phyloP scores from a whole-genome alignment of 116 monocot species.

The Cymodocea nodosa region DNA sequence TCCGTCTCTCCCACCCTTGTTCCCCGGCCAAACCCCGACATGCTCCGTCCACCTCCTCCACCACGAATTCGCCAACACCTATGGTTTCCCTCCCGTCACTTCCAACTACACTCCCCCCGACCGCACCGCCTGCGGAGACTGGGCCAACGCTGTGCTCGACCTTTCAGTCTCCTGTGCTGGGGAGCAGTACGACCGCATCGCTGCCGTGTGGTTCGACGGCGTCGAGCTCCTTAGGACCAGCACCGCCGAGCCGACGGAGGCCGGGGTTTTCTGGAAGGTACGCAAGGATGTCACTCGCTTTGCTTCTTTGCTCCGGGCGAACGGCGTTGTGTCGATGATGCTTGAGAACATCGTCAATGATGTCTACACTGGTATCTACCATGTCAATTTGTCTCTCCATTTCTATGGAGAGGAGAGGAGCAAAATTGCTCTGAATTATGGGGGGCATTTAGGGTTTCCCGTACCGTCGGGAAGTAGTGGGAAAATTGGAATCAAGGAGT shows the following conservation, averaged over 20 bases:
- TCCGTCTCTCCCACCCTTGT: constrained; percentile 6
- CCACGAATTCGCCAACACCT: constrained; percentile 26
- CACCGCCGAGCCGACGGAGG: constrained; percentile 32
- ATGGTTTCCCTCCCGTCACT: constrained; percentile 10
- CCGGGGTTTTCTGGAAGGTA: constrained; percentile 42
- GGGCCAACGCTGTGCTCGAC: constrained; percentile 29
- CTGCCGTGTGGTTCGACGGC: constrained; percentile 49
- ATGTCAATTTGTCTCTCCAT: constrained; percentile 27
- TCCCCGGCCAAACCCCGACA: neutral
- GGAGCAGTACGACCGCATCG: constrained; percentile 38
- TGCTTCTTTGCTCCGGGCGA: constrained; percentile 23
- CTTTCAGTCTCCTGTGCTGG: constrained; percentile 25
- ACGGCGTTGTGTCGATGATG: constrained; percentile 18
- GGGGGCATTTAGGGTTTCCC: no score
- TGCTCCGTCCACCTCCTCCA: constrained; percentile 30
- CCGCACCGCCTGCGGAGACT: constrained; percentile 14
- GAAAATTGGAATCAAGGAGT: no score
- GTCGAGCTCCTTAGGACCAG: constrained; percentile 47
- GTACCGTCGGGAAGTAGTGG: no score
- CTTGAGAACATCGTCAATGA: constrained; percentile 39
- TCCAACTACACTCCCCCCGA: constrained; percentile 17
- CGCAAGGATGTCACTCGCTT: constrained; percentile 47
- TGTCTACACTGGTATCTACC: constrained; percentile 29
- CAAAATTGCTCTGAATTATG: no score
- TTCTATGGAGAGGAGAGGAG: constrained; percentile 13